A percentile compares a stretch with the other conserved stretches of the same genome.
Evolutionary conservation across 805 yeast genomes (phyloP).

Genomic region (Saccharomycopsis selenospora): DNA sequence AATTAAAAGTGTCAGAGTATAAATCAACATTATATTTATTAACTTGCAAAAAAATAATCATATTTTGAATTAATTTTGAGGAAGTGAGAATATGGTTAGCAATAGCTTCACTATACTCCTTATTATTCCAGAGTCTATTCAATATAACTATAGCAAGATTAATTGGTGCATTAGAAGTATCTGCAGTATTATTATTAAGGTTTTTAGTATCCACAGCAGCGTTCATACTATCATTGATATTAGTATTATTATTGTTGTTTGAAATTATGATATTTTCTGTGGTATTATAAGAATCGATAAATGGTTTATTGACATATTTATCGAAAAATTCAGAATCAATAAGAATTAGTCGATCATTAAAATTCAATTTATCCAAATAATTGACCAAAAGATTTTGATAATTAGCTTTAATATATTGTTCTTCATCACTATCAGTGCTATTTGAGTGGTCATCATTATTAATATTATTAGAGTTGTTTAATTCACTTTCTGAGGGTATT

Average conservation of each 20-base stretch:
- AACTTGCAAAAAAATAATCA: background rate
- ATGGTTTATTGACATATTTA: background rate
- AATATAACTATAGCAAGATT: background rate
- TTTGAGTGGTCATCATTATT: no score
- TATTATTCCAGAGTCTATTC: background rate
- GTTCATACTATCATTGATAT: background rate
- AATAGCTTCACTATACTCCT: background rate
- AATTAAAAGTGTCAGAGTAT: background rate
- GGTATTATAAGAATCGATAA: no score
- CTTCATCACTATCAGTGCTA: no score
- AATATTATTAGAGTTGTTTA: no score
- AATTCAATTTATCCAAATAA: background rate
- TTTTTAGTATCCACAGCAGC: background rate
- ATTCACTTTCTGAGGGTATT: no score
- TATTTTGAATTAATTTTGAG: background rate
- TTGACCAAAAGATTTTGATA: background rate
- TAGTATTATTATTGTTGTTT: background rate
- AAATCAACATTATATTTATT: background rate
- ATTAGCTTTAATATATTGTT: background rate
- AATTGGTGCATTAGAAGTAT: background rate
- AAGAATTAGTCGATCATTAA: background rate
- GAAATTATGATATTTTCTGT: no score
- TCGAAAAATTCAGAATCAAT: background rate
- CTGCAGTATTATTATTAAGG: background rate
- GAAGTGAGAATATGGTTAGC: background rate